These are phyloP conservation scores for Dacryopinax primogenitus DNA, from an alignment of 768 basidiomycete genomes.

Conservation along the genomic window DNA sequence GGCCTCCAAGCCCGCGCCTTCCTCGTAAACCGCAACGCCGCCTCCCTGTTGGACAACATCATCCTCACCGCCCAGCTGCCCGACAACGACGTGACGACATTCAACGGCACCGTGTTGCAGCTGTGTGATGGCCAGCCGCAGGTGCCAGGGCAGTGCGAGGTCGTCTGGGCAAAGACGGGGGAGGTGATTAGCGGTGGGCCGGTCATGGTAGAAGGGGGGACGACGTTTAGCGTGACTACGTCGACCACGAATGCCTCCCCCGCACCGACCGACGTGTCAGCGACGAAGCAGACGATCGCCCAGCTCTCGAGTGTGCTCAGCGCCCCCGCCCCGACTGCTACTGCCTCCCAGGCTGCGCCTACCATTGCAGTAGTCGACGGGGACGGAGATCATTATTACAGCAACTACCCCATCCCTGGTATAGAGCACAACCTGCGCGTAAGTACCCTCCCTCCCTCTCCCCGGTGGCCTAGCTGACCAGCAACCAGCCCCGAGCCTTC, in stretches of 20 bases:
- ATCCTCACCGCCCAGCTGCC: slow-evolving; percentile 37
- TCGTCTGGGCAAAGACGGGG: slow-evolving; percentile 43
- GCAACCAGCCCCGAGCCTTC: not conserved
- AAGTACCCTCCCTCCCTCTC: not conserved
- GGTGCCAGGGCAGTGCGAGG: slow-evolving; percentile 32
- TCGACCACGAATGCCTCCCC: not conserved
- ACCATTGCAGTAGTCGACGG: not conserved
- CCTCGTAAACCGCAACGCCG: slow-evolving; percentile 48
- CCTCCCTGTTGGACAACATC: slow-evolving; percentile 40
- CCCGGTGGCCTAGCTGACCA: not conserved
- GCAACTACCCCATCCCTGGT: no score
- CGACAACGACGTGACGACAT: slow-evolving; percentile 42
- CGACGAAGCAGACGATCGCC: not conserved
- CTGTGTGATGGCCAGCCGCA: slow-evolving; percentile 30
- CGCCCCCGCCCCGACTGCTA: not conserved
- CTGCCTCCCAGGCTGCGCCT: not conserved
- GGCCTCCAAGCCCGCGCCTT: slow-evolving; percentile 55
- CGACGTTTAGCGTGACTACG: not conserved
- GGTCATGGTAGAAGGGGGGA: not conserved
- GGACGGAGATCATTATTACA: not conserved
- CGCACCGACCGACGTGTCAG: not conserved
- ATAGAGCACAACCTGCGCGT: no score
- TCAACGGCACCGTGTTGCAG: slow-evolving; percentile 27
- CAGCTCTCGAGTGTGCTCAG: not conserved
- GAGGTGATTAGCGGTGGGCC: slow-evolving; percentile 2